phyloP scores from a whole-genome alignment of 2,329 filamentous ascomycete genomes.

The Fusarium sp. region DNA sequence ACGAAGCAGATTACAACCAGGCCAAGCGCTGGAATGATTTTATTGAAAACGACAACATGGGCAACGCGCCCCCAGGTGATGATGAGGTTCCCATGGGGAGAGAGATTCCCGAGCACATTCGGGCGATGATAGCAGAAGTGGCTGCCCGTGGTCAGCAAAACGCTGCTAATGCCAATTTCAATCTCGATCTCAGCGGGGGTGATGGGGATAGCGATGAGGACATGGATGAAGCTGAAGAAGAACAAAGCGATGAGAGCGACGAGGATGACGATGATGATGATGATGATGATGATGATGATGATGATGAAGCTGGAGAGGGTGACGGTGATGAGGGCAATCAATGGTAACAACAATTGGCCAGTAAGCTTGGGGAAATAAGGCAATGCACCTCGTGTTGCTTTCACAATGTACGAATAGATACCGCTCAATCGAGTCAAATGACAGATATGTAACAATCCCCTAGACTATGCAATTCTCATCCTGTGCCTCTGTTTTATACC shows the following conservation, averaged over 20 bases:
- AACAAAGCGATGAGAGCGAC: background rate
- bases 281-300: background rate
- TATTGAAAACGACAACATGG: constrained; percentile 1
- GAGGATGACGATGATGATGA: background rate
- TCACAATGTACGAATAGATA: background rate
- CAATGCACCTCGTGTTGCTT: background rate
- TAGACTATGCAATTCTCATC: background rate
- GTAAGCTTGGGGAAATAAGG: background rate
- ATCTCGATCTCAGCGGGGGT: background rate
- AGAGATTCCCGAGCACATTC: too few relatives aligned
- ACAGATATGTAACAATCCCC: background rate
- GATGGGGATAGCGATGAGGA: background rate
- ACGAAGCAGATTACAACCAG: background rate
- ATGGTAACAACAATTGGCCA: constrained; percentile 1
- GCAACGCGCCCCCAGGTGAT: background rate
- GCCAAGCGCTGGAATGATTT: constrained; percentile 16
- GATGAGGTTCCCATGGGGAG: too few relatives aligned
- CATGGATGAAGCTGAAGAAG: background rate
- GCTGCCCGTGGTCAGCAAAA: too few relatives aligned
- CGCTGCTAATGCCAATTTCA: background rate
- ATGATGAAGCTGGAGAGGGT: background rate
- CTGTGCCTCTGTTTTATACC: background rate
- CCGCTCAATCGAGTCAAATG: background rate
- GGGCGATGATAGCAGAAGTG: background rate
- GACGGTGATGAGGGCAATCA: background rate